phyloP scores from a whole-genome alignment of 495 filamentous ascomycete genomes.

The Podospora fimiseda region DNA sequence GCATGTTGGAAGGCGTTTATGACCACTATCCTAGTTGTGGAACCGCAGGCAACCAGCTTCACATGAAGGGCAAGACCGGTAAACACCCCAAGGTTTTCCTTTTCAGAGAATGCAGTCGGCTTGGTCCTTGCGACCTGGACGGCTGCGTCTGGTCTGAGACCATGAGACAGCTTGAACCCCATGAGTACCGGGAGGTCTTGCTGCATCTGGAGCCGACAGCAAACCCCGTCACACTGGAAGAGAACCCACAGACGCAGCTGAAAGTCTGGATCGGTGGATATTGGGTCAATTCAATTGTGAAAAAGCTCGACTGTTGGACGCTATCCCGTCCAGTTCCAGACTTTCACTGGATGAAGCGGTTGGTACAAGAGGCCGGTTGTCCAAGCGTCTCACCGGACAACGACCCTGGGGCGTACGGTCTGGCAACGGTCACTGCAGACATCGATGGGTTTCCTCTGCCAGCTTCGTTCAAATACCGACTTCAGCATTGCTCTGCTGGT shows the following conservation, averaged over 20 bases:
- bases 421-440: too few relatives aligned
- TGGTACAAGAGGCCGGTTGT: too few relatives aligned
- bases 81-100: slow-evolving; percentile 43
- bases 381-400: too few relatives aligned
- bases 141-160: slow-evolving; percentile 58
- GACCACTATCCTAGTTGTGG: slow-evolving; percentile 56
- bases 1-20: slow-evolving; percentile 52
- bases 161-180: slow-evolving; percentile 44
- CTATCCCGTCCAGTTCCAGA: too few relatives aligned
- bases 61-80: slow-evolving; percentile 36
- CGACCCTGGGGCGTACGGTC: too few relatives aligned
- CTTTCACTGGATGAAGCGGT: too few relatives aligned
- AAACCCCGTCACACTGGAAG: neutral
- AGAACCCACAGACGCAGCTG: too few relatives aligned
- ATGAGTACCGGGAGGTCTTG: slow-evolving; percentile 44
- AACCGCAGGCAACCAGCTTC: slow-evolving; percentile 54
- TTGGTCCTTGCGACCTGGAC: slow-evolving; percentile 45
- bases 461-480: neutral
- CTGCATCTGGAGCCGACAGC: slow-evolving; percentile 32
- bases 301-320: too few relatives aligned
- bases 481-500: neutral
- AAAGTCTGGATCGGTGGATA: neutral
- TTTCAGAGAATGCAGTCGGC: slow-evolving; percentile 56
- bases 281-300: too few relatives aligned
- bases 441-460: too few relatives aligned